Percentiles rank a stretch among this genome's conserved stretches.
These are phyloP conservation scores for Clonostachys solani DNA, from an alignment of 2,329 filamentous ascomycete genomes.

Conservation along the genomic window DNA sequence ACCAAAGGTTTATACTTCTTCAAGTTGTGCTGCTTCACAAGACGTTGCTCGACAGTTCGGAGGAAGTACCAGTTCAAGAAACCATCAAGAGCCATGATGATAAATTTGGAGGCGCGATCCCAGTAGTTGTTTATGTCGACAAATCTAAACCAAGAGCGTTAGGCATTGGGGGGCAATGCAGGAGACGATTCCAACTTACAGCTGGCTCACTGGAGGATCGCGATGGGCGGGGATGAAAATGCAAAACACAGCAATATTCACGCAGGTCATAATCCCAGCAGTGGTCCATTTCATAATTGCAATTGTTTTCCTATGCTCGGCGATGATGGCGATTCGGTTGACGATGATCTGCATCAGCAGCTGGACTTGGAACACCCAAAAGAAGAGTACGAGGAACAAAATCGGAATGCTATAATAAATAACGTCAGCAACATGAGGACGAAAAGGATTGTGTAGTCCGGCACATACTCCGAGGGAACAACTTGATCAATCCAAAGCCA, in stretches of 20 bases:
- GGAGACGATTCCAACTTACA: slow-evolving; percentile 12
- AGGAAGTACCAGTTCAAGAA: slow-evolving; percentile 50
- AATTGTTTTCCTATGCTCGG: slow-evolving; percentile 30
- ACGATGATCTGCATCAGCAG: slow-evolving; percentile 51
- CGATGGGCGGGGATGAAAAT: slow-evolving; percentile 44
- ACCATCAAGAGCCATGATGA: slow-evolving; percentile 46
- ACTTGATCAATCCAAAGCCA: slow-evolving; percentile 31
- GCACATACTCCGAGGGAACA: slow-evolving; percentile 19
- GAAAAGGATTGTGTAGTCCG: too few relatives aligned
- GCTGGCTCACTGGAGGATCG: slow-evolving; percentile 25
- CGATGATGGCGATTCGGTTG: slow-evolving; percentile 46
- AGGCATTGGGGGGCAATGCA: neutral
- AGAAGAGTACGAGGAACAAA: slow-evolving; percentile 26
- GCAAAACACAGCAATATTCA: slow-evolving; percentile 48
- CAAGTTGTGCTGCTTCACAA: slow-evolving; percentile 39
- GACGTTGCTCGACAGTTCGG: slow-evolving; percentile 34
- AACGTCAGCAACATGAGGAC: neutral
- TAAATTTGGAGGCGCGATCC: slow-evolving; percentile 47
- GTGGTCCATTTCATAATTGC: slow-evolving; percentile 39
- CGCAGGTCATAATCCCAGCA: slow-evolving; percentile 34
- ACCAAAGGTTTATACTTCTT: slow-evolving; percentile 46
- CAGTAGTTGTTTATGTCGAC: slow-evolving; percentile 43
- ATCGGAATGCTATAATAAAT: slow-evolving; percentile 16
- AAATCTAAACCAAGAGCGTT: slow-evolving; percentile 9
- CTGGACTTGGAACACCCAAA: slow-evolving; percentile 43